Base-by-base conservation (phyloP, 2,329 filamentous ascomycete genomes). In the Calonectria leucothoes region DNA sequence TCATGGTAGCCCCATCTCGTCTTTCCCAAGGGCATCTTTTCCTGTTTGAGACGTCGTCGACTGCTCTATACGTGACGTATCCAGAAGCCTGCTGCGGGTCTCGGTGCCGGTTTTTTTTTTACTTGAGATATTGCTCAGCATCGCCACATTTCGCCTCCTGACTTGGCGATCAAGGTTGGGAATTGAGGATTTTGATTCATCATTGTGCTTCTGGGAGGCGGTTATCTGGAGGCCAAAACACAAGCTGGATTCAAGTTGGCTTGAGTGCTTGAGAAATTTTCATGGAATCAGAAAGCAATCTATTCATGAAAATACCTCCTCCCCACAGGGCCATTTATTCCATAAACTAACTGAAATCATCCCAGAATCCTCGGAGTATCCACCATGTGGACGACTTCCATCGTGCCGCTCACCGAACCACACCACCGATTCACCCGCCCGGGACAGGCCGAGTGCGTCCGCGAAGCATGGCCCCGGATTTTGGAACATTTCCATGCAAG, bases 1-100 rank as follows among this genome's bases (percentile, higher is more conserved):
- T 61, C 55, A 61, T 61, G 55, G 55, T 27, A 61, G 55, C 55
- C 55, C 55, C 55, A 61, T 61, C 39, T 37, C n/a, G 35, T 39
- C 14, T 4, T 5, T 5, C 20, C n/a, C 51, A 20, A 20, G 27
- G 51, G 12, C 6, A 39, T 15, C n/a, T 39, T 61, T 39, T 11
- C 55, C n/a, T 1, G 4, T 39, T 61, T 61, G 2, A 27, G 55
- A 39, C 2, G 23, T 39, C 6, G 35, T 61, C 14, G 35, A 27
- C 29, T 35, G 12, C 33, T 37, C 5, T 45, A 7, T 8, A 59
- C 33, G 23, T 42, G 55, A 61, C 55, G 23, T 29, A 61, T 39
- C n/a, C 37, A 35, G 55, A 61, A 35, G 35, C 55, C 33, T 61
- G 35, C 35, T 25, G 33, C 35, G 55, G 55, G 55, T 39, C 55